phyloP scores from a whole-genome alignment of 495 filamentous ascomycete species.

The Hyaloscypha finlandica region DNA sequence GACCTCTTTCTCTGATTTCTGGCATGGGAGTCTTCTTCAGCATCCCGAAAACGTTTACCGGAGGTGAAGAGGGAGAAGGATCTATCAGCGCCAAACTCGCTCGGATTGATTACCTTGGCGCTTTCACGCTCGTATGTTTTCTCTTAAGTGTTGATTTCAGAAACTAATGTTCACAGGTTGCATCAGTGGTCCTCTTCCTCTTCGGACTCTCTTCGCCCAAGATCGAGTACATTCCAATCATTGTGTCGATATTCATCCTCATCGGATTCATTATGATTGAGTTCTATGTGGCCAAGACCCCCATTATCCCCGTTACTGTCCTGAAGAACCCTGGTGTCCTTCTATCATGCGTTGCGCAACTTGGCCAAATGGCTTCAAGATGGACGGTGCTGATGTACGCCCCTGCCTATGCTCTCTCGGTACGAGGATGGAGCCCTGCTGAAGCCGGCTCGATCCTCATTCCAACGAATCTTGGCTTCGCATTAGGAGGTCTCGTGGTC shows the following conservation, averaged over 20 bases:
- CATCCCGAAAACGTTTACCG: constrained; percentile 49
- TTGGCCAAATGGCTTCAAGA: constrained; percentile 73
- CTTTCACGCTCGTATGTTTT: constrained; percentile 57
- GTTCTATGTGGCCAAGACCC: constrained; percentile 54
- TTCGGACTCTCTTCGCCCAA: constrained; percentile 61
- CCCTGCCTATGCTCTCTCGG: constrained; percentile 72
- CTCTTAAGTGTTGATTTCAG: neutral
- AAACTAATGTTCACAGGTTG: constrained; percentile 33
- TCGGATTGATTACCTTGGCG: constrained; percentile 69
- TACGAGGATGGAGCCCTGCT: constrained; percentile 64
- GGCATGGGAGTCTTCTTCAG: constrained; percentile 60
- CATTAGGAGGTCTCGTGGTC: constrained; percentile 64
- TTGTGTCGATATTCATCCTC: constrained; percentile 55
- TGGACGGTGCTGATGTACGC: constrained; percentile 79
- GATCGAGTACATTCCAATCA: constrained; percentile 58
- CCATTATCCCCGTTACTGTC: constrained; percentile 69
- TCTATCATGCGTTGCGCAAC: constrained; percentile 66
- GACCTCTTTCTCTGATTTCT: constrained; percentile 55
- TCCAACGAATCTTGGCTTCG: constrained; percentile 77
- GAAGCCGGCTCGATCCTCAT: constrained; percentile 70
- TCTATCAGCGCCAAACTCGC: constrained; percentile 50
- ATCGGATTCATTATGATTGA: constrained; percentile 63
- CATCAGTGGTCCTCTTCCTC: constrained; percentile 60
- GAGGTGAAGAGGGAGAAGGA: constrained; percentile 12
- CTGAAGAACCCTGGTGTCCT: constrained; percentile 64